Conservation (phyloP, 2,329 filamentous ascomycete species). For the Penicillium glabrum region DNA sequence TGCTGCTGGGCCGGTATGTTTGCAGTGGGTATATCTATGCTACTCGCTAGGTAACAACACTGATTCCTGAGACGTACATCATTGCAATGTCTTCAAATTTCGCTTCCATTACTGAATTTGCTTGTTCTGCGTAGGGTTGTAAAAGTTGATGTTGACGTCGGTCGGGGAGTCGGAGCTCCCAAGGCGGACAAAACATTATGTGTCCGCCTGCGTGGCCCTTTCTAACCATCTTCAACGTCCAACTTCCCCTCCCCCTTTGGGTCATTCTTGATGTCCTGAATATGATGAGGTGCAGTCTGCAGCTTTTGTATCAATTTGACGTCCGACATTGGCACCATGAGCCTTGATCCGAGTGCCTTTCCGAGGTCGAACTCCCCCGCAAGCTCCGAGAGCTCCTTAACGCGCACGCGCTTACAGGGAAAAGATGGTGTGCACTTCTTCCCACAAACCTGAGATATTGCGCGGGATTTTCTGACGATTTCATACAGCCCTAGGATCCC, state of each 20-base stretch:
- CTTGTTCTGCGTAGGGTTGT: not conserved
- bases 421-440: slow-evolving; percentile 65
- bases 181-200: slow-evolving; percentile 27
- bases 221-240: slow-evolving; percentile 15
- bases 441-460: not conserved
- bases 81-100: not conserved
- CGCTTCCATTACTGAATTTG: too few relatives aligned
- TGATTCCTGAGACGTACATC: slow-evolving; percentile 3
- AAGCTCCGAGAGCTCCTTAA: slow-evolving; percentile 79
- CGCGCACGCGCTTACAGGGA: slow-evolving; percentile 74
- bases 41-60: slow-evolving; percentile 17
- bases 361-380: slow-evolving; percentile 64
- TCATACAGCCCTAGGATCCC: slow-evolving; percentile 27
- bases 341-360: slow-evolving; percentile 43
- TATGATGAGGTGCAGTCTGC: slow-evolving; percentile 35
- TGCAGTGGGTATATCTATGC: slow-evolving; percentile 19
- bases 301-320: slow-evolving; percentile 20
- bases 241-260: slow-evolving; percentile 12
- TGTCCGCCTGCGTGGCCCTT: slow-evolving; percentile 26
- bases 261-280: slow-evolving; percentile 28
- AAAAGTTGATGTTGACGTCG: slow-evolving; percentile 17
- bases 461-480: not conserved
- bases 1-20: not conserved
- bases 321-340: slow-evolving; percentile 40
- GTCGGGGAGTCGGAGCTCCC: slow-evolving; percentile 15